A percentile compares a stretch with the other conserved stretches of the same genome.
Evolutionary conservation across 2,329 filamentous ascomycete species (phyloP).

Genomic region (Chrysoporthe deuterocubensis): DNA sequence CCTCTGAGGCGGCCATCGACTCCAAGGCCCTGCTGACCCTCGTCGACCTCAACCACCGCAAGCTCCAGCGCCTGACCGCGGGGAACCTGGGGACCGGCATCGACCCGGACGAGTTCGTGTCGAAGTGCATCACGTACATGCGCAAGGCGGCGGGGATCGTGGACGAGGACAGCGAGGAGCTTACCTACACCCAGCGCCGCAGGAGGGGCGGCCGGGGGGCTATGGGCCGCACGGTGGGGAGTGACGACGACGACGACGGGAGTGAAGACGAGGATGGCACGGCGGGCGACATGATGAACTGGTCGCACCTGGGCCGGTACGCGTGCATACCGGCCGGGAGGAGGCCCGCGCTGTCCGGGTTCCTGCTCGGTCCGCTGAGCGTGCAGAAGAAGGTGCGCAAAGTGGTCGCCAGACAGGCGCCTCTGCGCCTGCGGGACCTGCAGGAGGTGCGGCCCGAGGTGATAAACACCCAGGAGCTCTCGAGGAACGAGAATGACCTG

Average conservation of each 20-base stretch:
- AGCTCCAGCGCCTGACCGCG: slow-evolving; percentile 73
- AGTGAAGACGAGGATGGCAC: slow-evolving; percentile 58
- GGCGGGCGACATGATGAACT: slow-evolving; percentile 79
- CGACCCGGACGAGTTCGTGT: slow-evolving; percentile 89
- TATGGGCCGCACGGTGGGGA: slow-evolving; percentile 32
- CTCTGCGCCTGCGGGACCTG: slow-evolving; percentile 69
- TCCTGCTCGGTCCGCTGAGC: slow-evolving; percentile 86
- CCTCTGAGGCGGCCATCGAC: slow-evolving; percentile 87
- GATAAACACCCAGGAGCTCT: slow-evolving; percentile 73
- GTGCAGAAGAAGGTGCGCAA: slow-evolving; percentile 83
- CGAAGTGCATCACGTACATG: slow-evolving; percentile 90
- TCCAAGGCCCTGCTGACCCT: slow-evolving; percentile 82
- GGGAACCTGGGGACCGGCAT: slow-evolving; percentile 76
- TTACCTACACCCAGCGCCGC: slow-evolving; percentile 54
- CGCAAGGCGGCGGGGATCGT: slow-evolving; percentile 63
- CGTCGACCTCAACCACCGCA: slow-evolving; percentile 79
- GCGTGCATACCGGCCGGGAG: slow-evolving; percentile 75
- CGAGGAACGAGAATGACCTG: slow-evolving; percentile 77
- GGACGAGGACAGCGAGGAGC: slow-evolving; percentile 54
- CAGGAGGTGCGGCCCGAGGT: slow-evolving; percentile 79
- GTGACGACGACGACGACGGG: background rate
- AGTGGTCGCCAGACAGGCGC: slow-evolving; percentile 70
- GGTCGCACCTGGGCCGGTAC: slow-evolving; percentile 79
- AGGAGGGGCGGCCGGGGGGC: slow-evolving; percentile 37
- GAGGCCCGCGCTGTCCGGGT: slow-evolving; percentile 78